A percentile compares a stretch with the other conserved stretches of the same genome.
These are phyloP conservation scores for Puccinia polysora DNA, from an alignment of 1,284 basidiomycete genomes.

Conservation along the genomic window DNA sequence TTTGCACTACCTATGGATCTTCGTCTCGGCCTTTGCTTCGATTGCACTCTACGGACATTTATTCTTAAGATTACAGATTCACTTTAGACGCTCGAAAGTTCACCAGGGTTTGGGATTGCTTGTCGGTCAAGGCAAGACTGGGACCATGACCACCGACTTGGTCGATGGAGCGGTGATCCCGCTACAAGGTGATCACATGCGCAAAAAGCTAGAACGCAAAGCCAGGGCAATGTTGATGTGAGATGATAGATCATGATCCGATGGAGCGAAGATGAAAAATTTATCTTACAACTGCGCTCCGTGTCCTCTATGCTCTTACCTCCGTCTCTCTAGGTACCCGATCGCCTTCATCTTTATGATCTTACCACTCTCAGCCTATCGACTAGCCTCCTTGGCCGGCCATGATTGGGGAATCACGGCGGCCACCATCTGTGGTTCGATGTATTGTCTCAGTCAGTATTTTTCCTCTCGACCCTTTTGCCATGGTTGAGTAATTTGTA, in stretches of 20 bases:
- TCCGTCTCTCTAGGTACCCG: slow-evolving; percentile 17
- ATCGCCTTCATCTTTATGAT: slow-evolving; percentile 41
- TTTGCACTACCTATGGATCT: slow-evolving; percentile 41
- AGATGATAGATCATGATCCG: neutral
- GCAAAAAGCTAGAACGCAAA: slow-evolving; percentile 34
- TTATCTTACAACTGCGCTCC: slow-evolving; percentile 8
- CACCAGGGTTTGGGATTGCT: slow-evolving; percentile 9
- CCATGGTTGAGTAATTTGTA: neutral
- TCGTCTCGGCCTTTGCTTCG: slow-evolving; percentile 35
- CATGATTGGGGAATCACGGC: slow-evolving; percentile 42
- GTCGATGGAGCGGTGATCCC: slow-evolving; percentile 11
- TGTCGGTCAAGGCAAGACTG: slow-evolving; percentile 2
- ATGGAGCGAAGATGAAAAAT: neutral
- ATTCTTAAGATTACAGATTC: slow-evolving; percentile 24
- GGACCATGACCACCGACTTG: neutral
- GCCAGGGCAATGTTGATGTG: slow-evolving; percentile 38
- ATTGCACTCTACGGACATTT: slow-evolving; percentile 41
- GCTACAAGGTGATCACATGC: slow-evolving; percentile 20
- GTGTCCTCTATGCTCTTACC: neutral
- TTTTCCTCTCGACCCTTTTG: neutral
- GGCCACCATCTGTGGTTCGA: slow-evolving; percentile 11
- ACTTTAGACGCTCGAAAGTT: slow-evolving; percentile 25
- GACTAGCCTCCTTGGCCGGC: slow-evolving; percentile 33
- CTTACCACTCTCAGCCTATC: slow-evolving; percentile 32
- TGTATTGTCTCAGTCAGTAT: slow-evolving; percentile 37